Conservation (phyloP, 495 filamentous ascomycete species). For the Aspergillus nidulans region DNA sequence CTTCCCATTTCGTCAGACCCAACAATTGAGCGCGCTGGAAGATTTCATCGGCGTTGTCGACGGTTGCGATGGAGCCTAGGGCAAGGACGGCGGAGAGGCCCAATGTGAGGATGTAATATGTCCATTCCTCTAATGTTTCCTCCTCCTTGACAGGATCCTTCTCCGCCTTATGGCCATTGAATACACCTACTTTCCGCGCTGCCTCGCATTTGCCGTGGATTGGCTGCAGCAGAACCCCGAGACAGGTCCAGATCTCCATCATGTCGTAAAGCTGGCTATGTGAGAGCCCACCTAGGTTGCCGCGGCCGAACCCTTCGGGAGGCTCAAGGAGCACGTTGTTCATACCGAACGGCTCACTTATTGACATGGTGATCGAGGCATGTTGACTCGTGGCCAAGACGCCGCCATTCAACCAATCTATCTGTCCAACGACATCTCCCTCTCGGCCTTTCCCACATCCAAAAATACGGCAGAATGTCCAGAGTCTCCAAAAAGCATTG, state of each 20-base stretch:
- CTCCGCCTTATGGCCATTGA: slow-evolving; percentile 40
- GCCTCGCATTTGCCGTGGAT: slow-evolving; percentile 53
- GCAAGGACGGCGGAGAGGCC: slow-evolving; percentile 54
- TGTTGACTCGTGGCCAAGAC: slow-evolving; percentile 36
- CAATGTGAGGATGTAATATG: slow-evolving; percentile 54
- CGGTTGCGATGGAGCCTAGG: slow-evolving; percentile 44
- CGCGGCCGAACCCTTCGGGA: slow-evolving; percentile 53
- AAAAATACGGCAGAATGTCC: slow-evolving; percentile 68
- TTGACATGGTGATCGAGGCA: slow-evolving; percentile 26
- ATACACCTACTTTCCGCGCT: slow-evolving; percentile 55
- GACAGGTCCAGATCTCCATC: slow-evolving; percentile 63
- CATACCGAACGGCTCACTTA: slow-evolving; percentile 47
- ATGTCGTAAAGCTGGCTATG: slow-evolving; percentile 59
- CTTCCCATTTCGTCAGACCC: slow-evolving; percentile 55
- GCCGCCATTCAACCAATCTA: slow-evolving; percentile 63
- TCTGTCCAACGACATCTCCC: slow-evolving; percentile 58
- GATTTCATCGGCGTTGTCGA: slow-evolving; percentile 38
- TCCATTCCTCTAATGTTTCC: slow-evolving; percentile 61
- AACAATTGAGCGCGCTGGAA: slow-evolving; percentile 51
- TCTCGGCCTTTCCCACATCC: slow-evolving; percentile 56
- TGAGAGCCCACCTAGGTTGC: slow-evolving; percentile 53
- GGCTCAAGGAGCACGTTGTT: slow-evolving; percentile 53
- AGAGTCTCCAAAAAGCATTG: slow-evolving; percentile 64
- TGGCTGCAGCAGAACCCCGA: slow-evolving; percentile 53
- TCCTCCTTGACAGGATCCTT: slow-evolving; percentile 53